Evolutionary conservation across 2,329 filamentous ascomycete genomes (phyloP).

Genomic region (Zarea fungicola): DNA sequence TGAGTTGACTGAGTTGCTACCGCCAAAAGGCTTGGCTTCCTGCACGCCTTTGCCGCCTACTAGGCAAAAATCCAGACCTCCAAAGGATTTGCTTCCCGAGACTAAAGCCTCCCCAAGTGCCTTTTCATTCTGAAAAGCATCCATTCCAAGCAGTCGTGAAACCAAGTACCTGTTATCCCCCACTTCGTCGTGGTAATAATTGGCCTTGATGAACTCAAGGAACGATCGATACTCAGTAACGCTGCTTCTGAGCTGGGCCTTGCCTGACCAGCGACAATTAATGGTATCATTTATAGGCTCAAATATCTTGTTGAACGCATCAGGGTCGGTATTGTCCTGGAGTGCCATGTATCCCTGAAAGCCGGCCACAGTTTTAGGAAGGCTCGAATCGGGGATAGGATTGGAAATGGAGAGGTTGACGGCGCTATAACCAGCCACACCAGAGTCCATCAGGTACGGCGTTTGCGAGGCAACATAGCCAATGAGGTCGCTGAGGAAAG

Average conservation of each 20-base stretch:
- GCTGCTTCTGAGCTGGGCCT: constrained; percentile 17
- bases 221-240: constrained; percentile 28
- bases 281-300: constrained; percentile 33
- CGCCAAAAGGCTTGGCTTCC: constrained; percentile 39
- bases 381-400: constrained; percentile 28
- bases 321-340: constrained; percentile 28
- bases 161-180: constrained; percentile 33
- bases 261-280: constrained; percentile 30
- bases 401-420: constrained; percentile 33
- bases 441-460: constrained; percentile 31
- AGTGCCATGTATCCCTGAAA: constrained; percentile 30
- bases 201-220: constrained; percentile 31
- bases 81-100: constrained; percentile 24
- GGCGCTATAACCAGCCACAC: constrained; percentile 46
- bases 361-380: constrained; percentile 29
- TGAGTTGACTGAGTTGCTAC: constrained; percentile 39
- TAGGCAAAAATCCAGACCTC: constrained; percentile 30
- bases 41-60: constrained; percentile 41
- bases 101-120: constrained; percentile 33
- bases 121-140: constrained; percentile 30
- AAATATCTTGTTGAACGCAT: constrained; percentile 22
- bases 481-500: constrained; percentile 42
- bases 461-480: constrained; percentile 36
- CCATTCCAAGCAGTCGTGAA: constrained; percentile 39
- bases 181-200: constrained; percentile 30